phyloP scores from a whole-genome alignment of 345 rosid genomes.

The Gossypium australe region DNA sequence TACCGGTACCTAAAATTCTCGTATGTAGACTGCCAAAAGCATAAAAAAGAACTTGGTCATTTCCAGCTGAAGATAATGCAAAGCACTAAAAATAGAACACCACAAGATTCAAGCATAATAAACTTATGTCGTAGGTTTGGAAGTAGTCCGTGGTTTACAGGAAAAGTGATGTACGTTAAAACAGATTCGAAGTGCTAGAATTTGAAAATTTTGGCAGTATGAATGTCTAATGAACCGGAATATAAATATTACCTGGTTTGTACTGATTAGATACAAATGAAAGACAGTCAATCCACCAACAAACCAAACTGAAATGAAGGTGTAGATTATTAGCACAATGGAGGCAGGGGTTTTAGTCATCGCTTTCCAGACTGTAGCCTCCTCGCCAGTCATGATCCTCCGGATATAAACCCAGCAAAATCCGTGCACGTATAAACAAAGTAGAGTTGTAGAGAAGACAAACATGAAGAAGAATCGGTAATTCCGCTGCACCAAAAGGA shows the following conservation, averaged over 20 bases:
- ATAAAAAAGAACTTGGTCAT: conserved; percentile 10
- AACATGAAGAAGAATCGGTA: conserved; percentile 96
- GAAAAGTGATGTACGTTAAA: not conserved
- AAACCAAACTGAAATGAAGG: conserved; percentile 75
- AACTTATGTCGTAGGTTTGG: not conserved
- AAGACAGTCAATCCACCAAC: conserved; percentile 88
- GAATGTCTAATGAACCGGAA: not conserved
- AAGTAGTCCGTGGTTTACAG: not conserved
- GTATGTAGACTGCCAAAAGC: conserved; percentile 72
- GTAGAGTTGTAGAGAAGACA: conserved; percentile 58
- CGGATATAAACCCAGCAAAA: conserved; percentile 84
- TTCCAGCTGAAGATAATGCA: not conserved
- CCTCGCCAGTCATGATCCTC: conserved; percentile 58
- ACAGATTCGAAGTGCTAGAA: not conserved
- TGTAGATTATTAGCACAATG: conserved; percentile 63
- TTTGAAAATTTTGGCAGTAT: not conserved
- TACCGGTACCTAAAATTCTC: conserved; percentile 83
- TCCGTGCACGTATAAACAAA: conserved; percentile 78
- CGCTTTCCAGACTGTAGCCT: conserved; percentile 73
- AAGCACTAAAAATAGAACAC: not conserved
- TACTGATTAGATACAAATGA: conserved; percentile 82
- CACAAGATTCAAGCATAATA: not conserved
- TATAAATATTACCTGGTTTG: conserved; percentile 62
- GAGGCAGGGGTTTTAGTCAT: conserved; percentile 84
- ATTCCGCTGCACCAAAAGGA: conserved; percentile 70